Evolutionary conservation across 352 stramenopile species (phyloP), one percentile per base, ranked within the genome.

Genomic region (Paralagenidium karlingii): DNA sequence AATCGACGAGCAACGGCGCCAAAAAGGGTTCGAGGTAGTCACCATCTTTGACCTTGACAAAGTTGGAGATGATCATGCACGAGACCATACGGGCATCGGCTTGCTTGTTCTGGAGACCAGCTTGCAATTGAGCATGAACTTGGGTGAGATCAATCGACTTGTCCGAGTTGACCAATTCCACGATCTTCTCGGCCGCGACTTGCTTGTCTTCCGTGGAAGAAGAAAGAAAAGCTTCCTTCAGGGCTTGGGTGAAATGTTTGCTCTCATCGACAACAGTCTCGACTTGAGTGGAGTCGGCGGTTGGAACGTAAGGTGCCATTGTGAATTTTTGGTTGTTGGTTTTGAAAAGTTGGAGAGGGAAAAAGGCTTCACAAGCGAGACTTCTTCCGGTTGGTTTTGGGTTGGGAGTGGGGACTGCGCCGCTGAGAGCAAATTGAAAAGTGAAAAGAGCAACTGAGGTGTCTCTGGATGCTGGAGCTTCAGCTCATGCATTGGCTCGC

Each of bases 221-320:
- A 36, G 49, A 52, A 55, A 75, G 74, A 45, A 87, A 66, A 24
- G 78, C 74, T 63, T 91, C 66, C 55, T 82, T 63, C 34, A 89
- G 54, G 30, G 78, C 78, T 38, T 86, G 69, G 21, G 73, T 86
- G 53, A 92, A 92, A 66, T 89, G 78, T 66, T 92, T 89, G 69
- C 73, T 92, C 67, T 88, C 80, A 68, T 88, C 77, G 45, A 87
- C n/a, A n/a, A n/a, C n/a, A n/a, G n/a, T 84, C 16, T 67, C 74
- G 45, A 91, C 67, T 59, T 86, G 77, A 67, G 58, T 85, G 49
- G 84, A 81, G 56, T 66, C 71, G 58, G 82, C 75, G 47, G 64
- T 73, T 28, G 75, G 75, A 49, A 71, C 74, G 66, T 83, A 86
- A 45, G 76, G 76, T 62, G 76, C 76, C 76, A 89, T 88, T 42